Evolutionary conservation across 106 monocot species (phyloP), one percentile per base, ranked within the genome.

Genomic region (Phalaenopsis aphrodite): DNA sequence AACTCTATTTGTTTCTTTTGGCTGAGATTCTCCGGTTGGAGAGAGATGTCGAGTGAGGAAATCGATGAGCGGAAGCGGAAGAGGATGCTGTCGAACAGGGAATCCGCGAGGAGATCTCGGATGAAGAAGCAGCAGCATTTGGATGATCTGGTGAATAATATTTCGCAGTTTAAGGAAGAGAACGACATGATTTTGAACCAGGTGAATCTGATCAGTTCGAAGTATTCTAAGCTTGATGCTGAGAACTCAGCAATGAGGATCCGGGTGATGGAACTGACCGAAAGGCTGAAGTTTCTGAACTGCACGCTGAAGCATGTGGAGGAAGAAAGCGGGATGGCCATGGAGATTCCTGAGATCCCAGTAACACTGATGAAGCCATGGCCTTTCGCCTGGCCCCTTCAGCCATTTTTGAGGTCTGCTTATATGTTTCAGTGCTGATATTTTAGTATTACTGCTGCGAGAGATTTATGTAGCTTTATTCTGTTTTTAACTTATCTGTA

Each of bases 71-170:
- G 85, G 77, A 93, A 89, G 87, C 82, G 86, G 16, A 95, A 91
- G 89, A 77, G 95, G 79, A 93, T 89, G 91, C 69, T 89, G n/a
- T 95, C 95, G 9, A 95, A 95, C 83, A 48, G 93, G 55, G 93
- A 95, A 77, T 93, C 95, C 3, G 95, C 95, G 5, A 81, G 87
- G 79, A 78, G 95, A 74, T 95, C 93, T 8, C 81, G 93, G 67
- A 83, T 87, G 89, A 82, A 85, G 79, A 95, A 93, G 89, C 93
- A 93, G 79, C 88, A 93, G 77, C 93, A 85, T 72, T 55, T 95
- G 77, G 88, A 87, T 41, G 88, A 88, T 11, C 83, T 95, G 72
- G 66, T 89, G 19, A 81, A 68, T 58, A 66, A 91, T 42, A 78
- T 67, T 37, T 83, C 88, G 2, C 79, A 75, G 61, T 84, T 93